Conservation (phyloP, 306 rosid genomes). For the Medicago truncatula region DNA sequence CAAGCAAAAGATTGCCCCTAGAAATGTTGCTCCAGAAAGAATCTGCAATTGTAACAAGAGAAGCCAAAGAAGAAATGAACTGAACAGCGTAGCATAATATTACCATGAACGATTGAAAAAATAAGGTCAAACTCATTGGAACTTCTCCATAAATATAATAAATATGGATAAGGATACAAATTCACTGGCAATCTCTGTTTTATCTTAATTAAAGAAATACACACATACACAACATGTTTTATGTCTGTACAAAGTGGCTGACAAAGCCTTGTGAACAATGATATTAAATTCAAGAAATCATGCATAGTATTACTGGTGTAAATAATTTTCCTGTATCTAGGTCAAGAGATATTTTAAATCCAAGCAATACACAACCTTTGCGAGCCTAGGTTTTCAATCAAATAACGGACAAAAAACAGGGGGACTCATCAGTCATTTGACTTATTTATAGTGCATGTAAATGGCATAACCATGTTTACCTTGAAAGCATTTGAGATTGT, state of each 20-base stretch:
- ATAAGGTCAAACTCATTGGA: neutral
- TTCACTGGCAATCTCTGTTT: conserved; percentile 8
- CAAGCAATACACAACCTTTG: conserved; percentile 17
- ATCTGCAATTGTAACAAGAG: conserved; percentile 61
- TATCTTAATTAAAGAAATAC: neutral
- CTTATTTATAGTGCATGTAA: conserved; percentile 12
- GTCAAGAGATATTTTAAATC: conserved; percentile 28
- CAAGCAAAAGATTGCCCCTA: conserved; percentile 87
- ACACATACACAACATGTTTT: neutral
- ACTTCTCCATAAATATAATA: neutral
- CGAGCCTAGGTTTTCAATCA: conserved; percentile 28
- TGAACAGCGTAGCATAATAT: conserved; percentile 27
- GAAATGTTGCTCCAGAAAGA: conserved; percentile 80
- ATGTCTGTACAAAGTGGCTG: conserved; percentile 8
- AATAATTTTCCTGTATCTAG: conserved; percentile 23
- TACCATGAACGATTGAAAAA: conserved; percentile 5
- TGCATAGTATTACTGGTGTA: conserved; percentile 3
- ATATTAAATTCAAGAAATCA: neutral
- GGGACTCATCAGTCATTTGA: conserved; percentile 22
- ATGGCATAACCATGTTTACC: conserved; percentile 56
- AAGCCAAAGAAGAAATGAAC: conserved; percentile 36
- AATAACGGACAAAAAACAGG: conserved; percentile 4
- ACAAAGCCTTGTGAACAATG: neutral
- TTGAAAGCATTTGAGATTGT: conserved; percentile 85
- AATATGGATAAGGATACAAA: neutral